Conservation (phyloP, 1,139 yeast genomes). For the Suhomyces terraborum region DNA sequence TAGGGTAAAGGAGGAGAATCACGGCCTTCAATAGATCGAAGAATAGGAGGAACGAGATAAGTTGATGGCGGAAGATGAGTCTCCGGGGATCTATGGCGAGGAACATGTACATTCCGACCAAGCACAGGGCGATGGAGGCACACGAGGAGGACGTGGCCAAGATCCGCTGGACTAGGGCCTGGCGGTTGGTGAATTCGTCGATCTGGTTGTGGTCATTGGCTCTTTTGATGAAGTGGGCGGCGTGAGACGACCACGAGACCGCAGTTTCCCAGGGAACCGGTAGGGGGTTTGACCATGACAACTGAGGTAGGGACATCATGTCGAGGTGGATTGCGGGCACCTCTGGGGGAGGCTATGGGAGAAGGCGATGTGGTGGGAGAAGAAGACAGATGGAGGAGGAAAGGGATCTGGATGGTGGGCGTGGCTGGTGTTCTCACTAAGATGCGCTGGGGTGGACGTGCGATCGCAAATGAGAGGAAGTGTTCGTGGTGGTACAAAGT, state of each 20-base stretch:
- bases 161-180: slow-evolving; percentile 42
- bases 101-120: slow-evolving; percentile 55
- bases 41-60: slow-evolving; percentile 64
- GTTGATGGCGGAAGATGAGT: slow-evolving; percentile 68
- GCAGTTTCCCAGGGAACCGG: not conserved
- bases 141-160: slow-evolving; percentile 61
- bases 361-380: not conserved
- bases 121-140: slow-evolving; percentile 57
- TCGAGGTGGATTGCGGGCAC: not conserved
- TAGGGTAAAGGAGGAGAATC: slow-evolving; percentile 70
- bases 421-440: too few relatives aligned
- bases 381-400: too few relatives aligned
- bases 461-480: too few relatives aligned
- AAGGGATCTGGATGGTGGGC: too few relatives aligned
- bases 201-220: slow-evolving; percentile 23
- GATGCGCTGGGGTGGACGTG: too few relatives aligned
- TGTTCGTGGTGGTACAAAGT: too few relatives aligned
- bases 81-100: slow-evolving; percentile 63
- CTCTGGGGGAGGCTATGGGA: not conserved
- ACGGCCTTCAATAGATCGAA: slow-evolving; percentile 79
- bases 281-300: not conserved
- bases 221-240: slow-evolving; percentile 5
- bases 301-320: not conserved
- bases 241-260: not conserved
- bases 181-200: slow-evolving; percentile 27